Conservation (phyloP, 768 basidiomycete species). For the Agaricus bisporus region DNA sequence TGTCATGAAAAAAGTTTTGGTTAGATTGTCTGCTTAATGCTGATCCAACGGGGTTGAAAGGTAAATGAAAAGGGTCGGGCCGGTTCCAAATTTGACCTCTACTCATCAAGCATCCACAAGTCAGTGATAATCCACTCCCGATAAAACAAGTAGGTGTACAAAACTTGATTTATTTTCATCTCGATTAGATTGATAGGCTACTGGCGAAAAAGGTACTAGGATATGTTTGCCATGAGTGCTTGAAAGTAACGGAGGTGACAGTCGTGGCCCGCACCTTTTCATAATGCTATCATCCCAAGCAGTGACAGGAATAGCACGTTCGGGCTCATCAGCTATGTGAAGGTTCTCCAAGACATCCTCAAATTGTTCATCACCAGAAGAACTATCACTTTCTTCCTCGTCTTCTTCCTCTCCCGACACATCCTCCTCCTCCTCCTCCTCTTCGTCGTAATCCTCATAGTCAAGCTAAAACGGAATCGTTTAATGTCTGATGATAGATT, state of each 20-base stretch:
- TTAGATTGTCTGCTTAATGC: too few species aligned
- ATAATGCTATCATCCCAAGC: conserved; percentile 15
- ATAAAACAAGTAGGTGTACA: too few species aligned
- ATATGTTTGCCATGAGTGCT: neutral
- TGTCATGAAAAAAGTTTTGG: too few species aligned
- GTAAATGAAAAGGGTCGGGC: too few species aligned
- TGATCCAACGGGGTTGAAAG: too few species aligned
- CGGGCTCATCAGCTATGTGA: conserved; percentile 31
- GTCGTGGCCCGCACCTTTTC: neutral
- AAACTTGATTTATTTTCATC: too few species aligned
- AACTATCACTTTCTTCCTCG: conserved; percentile 29
- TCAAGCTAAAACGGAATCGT: conserved; percentile 51
- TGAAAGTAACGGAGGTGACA: neutral
- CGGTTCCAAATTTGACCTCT: too few species aligned
- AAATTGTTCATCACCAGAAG: conserved; percentile 41
- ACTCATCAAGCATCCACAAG: too few species aligned
- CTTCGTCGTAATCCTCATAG: conserved; percentile 80
- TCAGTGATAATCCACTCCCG: too few species aligned
- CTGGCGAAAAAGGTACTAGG: neutral
- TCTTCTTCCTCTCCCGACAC: conserved; percentile 35
- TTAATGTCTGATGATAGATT: neutral
- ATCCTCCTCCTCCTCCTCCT: conserved; percentile 45
- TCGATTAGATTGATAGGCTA: too few species aligned
- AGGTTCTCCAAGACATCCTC: conserved; percentile 67
- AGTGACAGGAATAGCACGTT: conserved; percentile 17